Conservation (phyloP, 441 rosid species). For the Corymbia calophylla region DNA sequence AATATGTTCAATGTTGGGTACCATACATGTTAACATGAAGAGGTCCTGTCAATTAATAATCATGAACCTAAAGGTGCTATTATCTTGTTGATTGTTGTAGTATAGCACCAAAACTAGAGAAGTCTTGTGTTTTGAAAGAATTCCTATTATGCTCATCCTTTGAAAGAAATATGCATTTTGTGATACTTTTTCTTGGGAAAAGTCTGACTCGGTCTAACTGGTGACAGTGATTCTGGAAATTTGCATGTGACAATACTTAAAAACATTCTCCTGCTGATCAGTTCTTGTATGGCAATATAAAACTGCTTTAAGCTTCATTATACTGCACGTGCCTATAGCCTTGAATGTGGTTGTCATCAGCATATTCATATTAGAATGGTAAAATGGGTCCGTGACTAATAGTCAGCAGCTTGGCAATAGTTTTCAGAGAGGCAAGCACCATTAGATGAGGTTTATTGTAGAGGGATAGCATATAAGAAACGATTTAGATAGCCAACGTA, state of each 20-base stretch:
- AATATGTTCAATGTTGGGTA: not conserved
- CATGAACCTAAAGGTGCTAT: not conserved
- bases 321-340: not conserved
- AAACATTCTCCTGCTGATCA: not conserved
- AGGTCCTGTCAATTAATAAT: not conserved
- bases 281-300: not conserved
- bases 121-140: not conserved
- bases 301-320: not conserved
- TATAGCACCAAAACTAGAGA: not conserved
- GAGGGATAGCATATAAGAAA: not conserved
- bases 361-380: not conserved
- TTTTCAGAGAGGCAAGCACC: not conserved
- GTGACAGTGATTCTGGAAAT: not conserved
- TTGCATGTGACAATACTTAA: not conserved
- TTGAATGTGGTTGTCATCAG: not conserved
- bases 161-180: not conserved
- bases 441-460: not conserved
- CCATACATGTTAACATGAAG: not conserved
- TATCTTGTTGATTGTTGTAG: not conserved
- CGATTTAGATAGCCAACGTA: not conserved
- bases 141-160: not conserved
- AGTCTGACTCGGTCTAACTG: not conserved
- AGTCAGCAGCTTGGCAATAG: not conserved
- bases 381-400: not conserved
- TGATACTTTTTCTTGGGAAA: not conserved